These are phyloP conservation scores for Globisporangium alternatum DNA, from an alignment of 352 stramenopile genomes.

Conservation along the genomic window DNA sequence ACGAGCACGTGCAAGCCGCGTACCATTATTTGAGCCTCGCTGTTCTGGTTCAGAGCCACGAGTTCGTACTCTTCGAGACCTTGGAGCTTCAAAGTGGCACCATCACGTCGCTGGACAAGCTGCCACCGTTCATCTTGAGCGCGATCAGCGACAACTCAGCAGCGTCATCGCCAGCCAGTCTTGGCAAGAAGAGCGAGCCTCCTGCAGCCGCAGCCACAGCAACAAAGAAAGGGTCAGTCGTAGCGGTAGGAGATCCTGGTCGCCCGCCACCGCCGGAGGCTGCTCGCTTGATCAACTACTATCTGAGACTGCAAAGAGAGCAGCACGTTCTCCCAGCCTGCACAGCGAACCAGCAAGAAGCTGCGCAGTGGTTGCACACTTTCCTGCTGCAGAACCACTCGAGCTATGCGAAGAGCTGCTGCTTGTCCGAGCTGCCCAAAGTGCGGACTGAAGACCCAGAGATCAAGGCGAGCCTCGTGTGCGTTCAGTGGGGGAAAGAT, in stretches of 20 bases:
- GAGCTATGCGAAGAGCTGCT: slow-evolving; percentile 50
- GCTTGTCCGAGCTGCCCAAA: slow-evolving; percentile 37
- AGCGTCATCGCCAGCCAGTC: not conserved
- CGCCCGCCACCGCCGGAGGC: slow-evolving; percentile 14
- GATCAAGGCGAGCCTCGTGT: slow-evolving; percentile 58
- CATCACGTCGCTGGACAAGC: slow-evolving; percentile 38
- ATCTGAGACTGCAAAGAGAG: slow-evolving; percentile 48
- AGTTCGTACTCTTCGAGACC: slow-evolving; percentile 52
- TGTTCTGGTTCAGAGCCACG: slow-evolving; percentile 36
- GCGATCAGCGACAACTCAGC: slow-evolving; percentile 18
- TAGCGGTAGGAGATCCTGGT: not conserved
- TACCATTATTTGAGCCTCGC: slow-evolving; percentile 71
- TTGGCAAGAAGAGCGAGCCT: slow-evolving; percentile 12
- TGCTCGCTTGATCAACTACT: slow-evolving; percentile 54
- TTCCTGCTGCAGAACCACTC: slow-evolving; percentile 65
- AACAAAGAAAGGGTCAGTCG: slow-evolving; percentile 12
- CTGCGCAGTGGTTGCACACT: slow-evolving; percentile 36
- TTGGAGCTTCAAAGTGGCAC: slow-evolving; percentile 54
- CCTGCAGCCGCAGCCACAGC: not conserved
- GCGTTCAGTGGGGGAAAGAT: slow-evolving; percentile 53
- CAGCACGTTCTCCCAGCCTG: slow-evolving; percentile 37
- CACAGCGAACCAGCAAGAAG: slow-evolving; percentile 32
- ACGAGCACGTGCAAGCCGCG: slow-evolving; percentile 60
- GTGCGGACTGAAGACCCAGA: slow-evolving; percentile 51
- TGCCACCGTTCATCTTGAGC: slow-evolving; percentile 38